Base-by-base conservation (phyloP, 2,329 filamentous ascomycete genomes). In the Escovopsis weberi region DNA sequence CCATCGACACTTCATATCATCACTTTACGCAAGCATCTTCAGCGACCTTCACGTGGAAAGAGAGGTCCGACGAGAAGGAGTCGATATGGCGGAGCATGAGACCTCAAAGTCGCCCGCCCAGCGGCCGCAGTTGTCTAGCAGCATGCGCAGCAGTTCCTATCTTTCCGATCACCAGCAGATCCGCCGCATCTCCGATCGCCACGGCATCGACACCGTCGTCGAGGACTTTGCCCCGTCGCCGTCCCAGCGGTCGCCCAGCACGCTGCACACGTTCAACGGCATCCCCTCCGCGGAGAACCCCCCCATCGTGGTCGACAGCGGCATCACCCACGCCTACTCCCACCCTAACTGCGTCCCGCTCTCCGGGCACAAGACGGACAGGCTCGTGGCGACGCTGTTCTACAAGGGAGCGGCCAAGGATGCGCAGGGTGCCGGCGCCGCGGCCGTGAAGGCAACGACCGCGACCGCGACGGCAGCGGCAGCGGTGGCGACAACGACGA, bases 131-230 rank as follows among this genome's bases (percentile, higher is more conserved):
- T 59, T 74, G 50, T 57, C 62, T 39, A 62, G 61, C 42, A 59
- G 62, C 42, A 73, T 71, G 69, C 70, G 75, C 53, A 77, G 70
- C 62, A 73, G 70, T 57, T 79, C 75, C 12, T 80, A 75, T 54
- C 63, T 80, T 44, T 68, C 69, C 56, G 75, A 80, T 50, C 72
- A 79, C 53, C 75, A 79, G 57, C 74, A 80, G 53, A 78, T 76
- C 50, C 72, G 75, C 39, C 71, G 44, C 10, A 38, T 43, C 26
- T 65, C 70, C 38, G 74, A 78, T 26, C 68, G 72, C 55, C 74
- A 75, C 48, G 75, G 75, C 47, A 80, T 80, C 51, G 77, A 81
- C 54, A 76, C 74, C 38, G 74, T 80, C 12, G 70, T 80, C 41
- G 76, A 80, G 56, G 71, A 75, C 46, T 53, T 69, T 30, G 61